Evolutionary conservation across 257 asterid genomes (phyloP).

Genomic region (Solanum rostratum): DNA sequence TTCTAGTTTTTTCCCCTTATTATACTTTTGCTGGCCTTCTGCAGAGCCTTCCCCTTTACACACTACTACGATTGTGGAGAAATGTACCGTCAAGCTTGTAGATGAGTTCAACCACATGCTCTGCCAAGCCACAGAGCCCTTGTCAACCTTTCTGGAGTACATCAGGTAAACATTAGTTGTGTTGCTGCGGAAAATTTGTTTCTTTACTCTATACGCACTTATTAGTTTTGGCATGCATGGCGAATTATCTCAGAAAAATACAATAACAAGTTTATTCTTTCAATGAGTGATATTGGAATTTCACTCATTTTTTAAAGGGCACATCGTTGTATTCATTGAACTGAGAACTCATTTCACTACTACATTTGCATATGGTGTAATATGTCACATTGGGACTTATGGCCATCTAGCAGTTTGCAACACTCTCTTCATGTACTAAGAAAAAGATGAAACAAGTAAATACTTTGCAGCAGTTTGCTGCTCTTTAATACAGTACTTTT

Average conservation of each 20-base stretch:
- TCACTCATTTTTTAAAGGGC: neutral
- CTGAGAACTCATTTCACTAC: neutral
- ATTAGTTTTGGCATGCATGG: neutral
- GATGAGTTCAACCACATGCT: conserved; percentile 90
- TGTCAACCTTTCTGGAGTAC: conserved; percentile 79
- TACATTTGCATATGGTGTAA: neutral
- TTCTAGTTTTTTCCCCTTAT: neutral
- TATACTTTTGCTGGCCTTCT: neutral
- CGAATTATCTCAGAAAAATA: neutral
- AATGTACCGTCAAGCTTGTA: conserved; percentile 84
- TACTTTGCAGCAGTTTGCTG: neutral
- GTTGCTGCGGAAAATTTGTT: neutral
- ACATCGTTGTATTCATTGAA: neutral
- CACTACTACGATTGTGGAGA: conserved; percentile 94
- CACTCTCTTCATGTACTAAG: neutral
- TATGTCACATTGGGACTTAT: neutral
- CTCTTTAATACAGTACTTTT: neutral
- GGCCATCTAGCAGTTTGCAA: neutral
- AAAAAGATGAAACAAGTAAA: neutral
- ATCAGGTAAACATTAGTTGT: conserved; percentile 43
- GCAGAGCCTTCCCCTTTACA: conserved; percentile 94
- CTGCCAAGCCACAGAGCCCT: conserved; percentile 87
- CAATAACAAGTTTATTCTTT: neutral
- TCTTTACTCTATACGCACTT: neutral
- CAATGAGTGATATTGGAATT: neutral